Base-by-base conservation (phyloP, 768 basidiomycete species). In the Lactarius trivialis region DNA sequence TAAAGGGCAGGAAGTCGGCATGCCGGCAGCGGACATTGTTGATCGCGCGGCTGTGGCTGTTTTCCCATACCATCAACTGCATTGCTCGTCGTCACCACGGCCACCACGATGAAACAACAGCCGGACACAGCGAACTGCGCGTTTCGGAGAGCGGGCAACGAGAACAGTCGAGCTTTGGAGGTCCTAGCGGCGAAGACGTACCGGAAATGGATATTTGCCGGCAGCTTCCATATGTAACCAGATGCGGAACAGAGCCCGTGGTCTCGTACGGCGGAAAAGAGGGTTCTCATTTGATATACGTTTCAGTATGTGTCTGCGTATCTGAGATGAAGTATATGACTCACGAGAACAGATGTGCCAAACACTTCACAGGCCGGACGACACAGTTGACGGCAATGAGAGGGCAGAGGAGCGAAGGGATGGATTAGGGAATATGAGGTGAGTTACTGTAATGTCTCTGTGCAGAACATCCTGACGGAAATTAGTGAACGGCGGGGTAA, bases 351-450 rank as follows among this genome's bases (percentile, higher is more conserved):
- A 8, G 26, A n/a, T 30, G 15, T 11, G 51, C 49, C 43, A 55
- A 24, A 12, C 17, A 30, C 8, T 19, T 28, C 12, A 32, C 17
- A 19, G 51, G 17, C 6, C 19, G 45, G 37, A 54, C 24, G 45
- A 48, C 30, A 28, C 19, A 30, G 14, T 34, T 55, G 19, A 59
- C 53, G 34, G 36, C 43, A 43, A 28, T 34, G 60, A 30, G 53
- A 55, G 32, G 59, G 28, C 48, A 61, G 32, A 53, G 51, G 28
- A 41, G 43, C n/a, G 45, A n/a, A 11, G 17, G 24, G 24, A 34
- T 43, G 41, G 7, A 64, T 55, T 64, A 55, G 63, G 63, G 19
- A 55, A 64, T 60, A 64, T 64, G 63, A 60, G 58, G 63, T 64
- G 54, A 32, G 58, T n/a, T 33, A 54, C 59, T 45, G 54, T 41